Evolutionary conservation across 768 basidiomycete genomes (phyloP).

Genomic region (Pulveroboletus sp.): DNA sequence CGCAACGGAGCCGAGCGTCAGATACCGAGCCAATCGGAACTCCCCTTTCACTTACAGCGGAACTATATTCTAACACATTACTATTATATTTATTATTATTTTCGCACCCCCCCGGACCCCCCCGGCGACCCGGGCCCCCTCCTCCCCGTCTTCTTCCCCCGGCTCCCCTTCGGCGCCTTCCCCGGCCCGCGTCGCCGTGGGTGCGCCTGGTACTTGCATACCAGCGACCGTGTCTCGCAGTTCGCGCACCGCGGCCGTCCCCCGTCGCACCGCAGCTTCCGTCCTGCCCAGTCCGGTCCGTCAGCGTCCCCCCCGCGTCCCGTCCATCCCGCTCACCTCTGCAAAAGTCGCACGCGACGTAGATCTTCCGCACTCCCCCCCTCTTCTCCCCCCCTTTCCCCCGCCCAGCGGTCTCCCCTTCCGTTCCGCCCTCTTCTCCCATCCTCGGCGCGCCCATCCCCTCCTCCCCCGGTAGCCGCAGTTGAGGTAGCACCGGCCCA

Average conservation of each 20-base stretch:
- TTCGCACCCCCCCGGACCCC: constrained; percentile 18
- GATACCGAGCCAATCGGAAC: constrained; percentile 66
- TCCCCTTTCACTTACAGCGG: constrained; percentile 22
- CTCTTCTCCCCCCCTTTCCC: constrained; percentile 22
- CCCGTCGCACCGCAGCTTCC: constrained; percentile 75
- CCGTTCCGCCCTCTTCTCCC: constrained; percentile 15
- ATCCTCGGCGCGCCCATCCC: not conserved
- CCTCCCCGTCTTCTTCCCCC: constrained; percentile 39
- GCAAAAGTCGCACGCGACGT: constrained; percentile 74
- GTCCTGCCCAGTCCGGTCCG: constrained; percentile 42
- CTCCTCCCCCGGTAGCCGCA: constrained; percentile 25
- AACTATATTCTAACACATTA: constrained; percentile 25
- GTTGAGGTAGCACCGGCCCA: constrained; percentile 27
- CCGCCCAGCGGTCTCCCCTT: constrained; percentile 4
- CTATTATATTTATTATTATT: constrained; percentile 23
- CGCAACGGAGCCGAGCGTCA: constrained; percentile 43
- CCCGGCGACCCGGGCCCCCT: constrained; percentile 25
- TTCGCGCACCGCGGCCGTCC: constrained; percentile 58
- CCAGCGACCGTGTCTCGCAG: constrained; percentile 50
- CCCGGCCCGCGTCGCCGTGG: constrained; percentile 68
- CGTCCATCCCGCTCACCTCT: constrained; percentile 49
- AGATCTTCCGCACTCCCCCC: constrained; percentile 26
- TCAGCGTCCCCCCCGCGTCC: not conserved
- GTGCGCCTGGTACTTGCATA: constrained; percentile 51
- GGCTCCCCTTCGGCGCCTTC: constrained; percentile 62